Evolutionary conservation across 164 flowering plant species (phyloP).

Genomic region (Echeveria elegans): DNA sequence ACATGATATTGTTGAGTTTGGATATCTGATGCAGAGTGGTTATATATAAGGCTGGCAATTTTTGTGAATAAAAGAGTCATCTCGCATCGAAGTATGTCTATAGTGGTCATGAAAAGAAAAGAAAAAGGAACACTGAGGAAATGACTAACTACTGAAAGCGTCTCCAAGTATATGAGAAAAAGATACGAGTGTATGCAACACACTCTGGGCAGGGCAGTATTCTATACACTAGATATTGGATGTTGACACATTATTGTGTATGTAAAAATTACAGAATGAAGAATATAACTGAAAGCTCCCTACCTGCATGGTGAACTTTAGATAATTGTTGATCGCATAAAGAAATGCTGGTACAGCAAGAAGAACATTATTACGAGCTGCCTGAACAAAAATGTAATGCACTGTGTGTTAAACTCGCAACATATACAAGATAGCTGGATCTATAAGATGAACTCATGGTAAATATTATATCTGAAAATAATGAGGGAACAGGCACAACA

Average conservation of each 20-base stretch:
- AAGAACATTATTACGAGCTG: conserved; percentile 92
- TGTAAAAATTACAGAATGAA: neutral
- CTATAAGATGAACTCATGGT: neutral
- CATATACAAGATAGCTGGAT: too few relatives aligned
- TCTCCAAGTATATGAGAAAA: neutral
- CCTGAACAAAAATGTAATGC: conserved; percentile 36
- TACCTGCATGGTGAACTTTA: conserved; percentile 99
- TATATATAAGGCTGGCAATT: neutral
- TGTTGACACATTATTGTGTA: neutral
- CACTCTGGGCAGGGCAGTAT: neutral
- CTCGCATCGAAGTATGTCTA: neutral
- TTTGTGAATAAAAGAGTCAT: neutral
- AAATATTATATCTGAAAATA: neutral
- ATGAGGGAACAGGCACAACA: neutral
- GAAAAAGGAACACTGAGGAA: neutral
- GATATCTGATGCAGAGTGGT: neutral
- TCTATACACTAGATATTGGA: too few relatives aligned
- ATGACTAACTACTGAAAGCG: neutral
- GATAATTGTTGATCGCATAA: conserved; percentile 96
- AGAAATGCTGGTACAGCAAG: conserved; percentile 95
- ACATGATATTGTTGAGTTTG: too few relatives aligned
- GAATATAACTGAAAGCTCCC: neutral
- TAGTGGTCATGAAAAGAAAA: neutral
- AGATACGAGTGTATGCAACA: neutral
- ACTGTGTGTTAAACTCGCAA: neutral